phyloP scores from a whole-genome alignment of 208 protist genomes.

The Wallacemonas sp. region DNA sequence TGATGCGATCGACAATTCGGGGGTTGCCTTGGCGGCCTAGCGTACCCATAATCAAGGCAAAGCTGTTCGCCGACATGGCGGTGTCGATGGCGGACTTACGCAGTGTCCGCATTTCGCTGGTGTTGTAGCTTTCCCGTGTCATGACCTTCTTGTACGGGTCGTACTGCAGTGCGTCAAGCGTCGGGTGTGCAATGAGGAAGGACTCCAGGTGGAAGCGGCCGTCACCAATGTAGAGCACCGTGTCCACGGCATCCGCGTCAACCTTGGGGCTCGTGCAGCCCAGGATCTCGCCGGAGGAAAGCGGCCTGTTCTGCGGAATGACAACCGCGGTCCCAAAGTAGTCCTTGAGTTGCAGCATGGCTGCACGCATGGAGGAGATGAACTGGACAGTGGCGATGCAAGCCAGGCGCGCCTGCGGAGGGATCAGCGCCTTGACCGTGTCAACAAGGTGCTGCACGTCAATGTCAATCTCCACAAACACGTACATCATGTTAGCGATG shows the following conservation, averaged over 20 bases:
- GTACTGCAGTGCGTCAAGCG: constrained; percentile 92
- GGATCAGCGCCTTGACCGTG: constrained; percentile 93
- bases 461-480: constrained; percentile 99
- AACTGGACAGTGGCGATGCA: constrained; percentile 98
- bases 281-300: constrained; percentile 97
- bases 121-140: constrained; percentile 94
- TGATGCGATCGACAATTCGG: constrained; percentile 92
- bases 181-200: constrained; percentile 98
- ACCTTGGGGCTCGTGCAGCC: constrained; percentile 98
- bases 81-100: constrained; percentile 79
- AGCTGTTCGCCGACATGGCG: constrained; percentile 79
- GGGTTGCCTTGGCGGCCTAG: constrained; percentile 97
- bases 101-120: constrained; percentile 89
- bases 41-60: constrained; percentile 97
- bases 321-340: constrained; percentile 83
- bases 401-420: constrained; percentile 65
- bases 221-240: constrained; percentile 96
- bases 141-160: constrained; percentile 97
- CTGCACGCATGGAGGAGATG: constrained; percentile 91
- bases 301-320: constrained; percentile 95
- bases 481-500: constrained; percentile 97
- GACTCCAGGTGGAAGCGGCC: constrained; percentile 99
- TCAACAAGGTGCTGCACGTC: constrained; percentile 97
- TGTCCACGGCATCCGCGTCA: constrained; percentile 55
- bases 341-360: constrained; percentile 58